These are phyloP conservation scores for Scutellaria minor DNA, from an alignment of 257 asterid genomes.

Conservation along the genomic window DNA sequence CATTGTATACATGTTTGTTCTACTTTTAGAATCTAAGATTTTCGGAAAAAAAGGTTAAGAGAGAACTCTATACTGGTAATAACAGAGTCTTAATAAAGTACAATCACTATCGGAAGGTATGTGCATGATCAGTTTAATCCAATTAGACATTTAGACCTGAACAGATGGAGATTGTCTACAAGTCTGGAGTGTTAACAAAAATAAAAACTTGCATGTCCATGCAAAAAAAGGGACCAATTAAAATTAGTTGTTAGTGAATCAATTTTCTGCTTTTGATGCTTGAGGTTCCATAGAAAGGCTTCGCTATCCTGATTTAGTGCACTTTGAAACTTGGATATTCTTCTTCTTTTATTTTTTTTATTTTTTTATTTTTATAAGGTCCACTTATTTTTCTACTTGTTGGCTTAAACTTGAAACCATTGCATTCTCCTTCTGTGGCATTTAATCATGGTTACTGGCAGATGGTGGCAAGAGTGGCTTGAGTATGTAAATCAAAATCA, in stretches of 20 bases:
- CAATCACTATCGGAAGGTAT: not conserved
- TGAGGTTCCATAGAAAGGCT: too few species aligned
- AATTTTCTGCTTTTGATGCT: not conserved
- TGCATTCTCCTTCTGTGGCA: slow-evolving; percentile 28
- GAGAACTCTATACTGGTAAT: not conserved
- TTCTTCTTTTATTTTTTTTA: not conserved
- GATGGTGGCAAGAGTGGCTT: slow-evolving; percentile 99
- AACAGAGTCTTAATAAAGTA: not conserved
- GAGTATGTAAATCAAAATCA: slow-evolving; percentile 84
- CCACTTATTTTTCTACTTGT: slow-evolving; percentile 18
- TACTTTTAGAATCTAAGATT: not conserved
- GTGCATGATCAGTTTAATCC: not conserved
- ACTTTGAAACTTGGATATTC: slow-evolving; percentile 5
- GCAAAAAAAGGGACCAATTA: not conserved
- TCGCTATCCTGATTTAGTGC: not conserved
- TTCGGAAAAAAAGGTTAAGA: not conserved
- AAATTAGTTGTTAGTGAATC: not conserved
- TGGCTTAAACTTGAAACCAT: slow-evolving; percentile 13
- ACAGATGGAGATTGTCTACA: not conserved
- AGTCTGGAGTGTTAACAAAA: slow-evolving; percentile 8
- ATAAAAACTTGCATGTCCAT: not conserved
- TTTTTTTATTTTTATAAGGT: not conserved
- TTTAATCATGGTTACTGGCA: slow-evolving; percentile 44
- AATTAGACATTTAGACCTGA: not conserved
- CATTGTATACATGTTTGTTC: not conserved